Evolutionary conservation across 1,139 yeast species (phyloP).

Genomic region (Hyphopichia khmerensis): DNA sequence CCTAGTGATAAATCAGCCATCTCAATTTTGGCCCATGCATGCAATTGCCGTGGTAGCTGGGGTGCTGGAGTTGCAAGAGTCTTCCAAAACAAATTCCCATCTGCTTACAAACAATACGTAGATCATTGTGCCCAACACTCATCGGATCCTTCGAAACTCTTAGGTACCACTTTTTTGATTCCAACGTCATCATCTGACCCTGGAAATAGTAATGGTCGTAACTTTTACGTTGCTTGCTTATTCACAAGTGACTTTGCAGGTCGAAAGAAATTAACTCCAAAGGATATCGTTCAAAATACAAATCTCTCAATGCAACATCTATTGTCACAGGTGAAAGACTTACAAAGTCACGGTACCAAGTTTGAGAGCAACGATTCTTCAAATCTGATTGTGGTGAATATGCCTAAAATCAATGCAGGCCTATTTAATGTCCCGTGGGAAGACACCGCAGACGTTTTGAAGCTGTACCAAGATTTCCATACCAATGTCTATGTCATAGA

Average conservation of each 20-base stretch:
- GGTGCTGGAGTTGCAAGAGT: slow-evolving; percentile 77
- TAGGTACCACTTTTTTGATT: slow-evolving; percentile 57
- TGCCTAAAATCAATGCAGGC: slow-evolving; percentile 84
- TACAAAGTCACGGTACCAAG: slow-evolving; percentile 5
- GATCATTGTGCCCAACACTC: slow-evolving; percentile 42
- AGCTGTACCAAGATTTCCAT: slow-evolving; percentile 20
- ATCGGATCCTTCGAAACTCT: slow-evolving; percentile 27
- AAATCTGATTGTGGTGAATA: slow-evolving; percentile 33
- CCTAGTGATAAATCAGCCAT: slow-evolving; percentile 18
- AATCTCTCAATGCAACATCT: slow-evolving; percentile 47
- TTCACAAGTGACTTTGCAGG: slow-evolving; percentile 61
- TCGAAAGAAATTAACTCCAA: slow-evolving; percentile 19
- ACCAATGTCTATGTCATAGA: slow-evolving; percentile 43
- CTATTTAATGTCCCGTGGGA: slow-evolving; percentile 80
- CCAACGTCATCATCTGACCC: slow-evolving; percentile 28
- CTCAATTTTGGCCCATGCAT: slow-evolving; percentile 65
- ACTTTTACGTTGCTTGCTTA: slow-evolving; percentile 54
- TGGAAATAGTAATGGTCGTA: slow-evolving; percentile 25
- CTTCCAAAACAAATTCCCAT: slow-evolving; percentile 51
- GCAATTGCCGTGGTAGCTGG: slow-evolving; percentile 80
- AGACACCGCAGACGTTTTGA: slow-evolving; percentile 54
- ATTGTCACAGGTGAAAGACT: slow-evolving; percentile 18
- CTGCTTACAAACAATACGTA: slow-evolving; percentile 47
- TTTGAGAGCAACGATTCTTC: slow-evolving; percentile 13
- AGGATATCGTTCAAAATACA: slow-evolving; percentile 50